Evolutionary conservation across 768 basidiomycete genomes (phyloP).

Genomic region (Kwoniella dejecticola): DNA sequence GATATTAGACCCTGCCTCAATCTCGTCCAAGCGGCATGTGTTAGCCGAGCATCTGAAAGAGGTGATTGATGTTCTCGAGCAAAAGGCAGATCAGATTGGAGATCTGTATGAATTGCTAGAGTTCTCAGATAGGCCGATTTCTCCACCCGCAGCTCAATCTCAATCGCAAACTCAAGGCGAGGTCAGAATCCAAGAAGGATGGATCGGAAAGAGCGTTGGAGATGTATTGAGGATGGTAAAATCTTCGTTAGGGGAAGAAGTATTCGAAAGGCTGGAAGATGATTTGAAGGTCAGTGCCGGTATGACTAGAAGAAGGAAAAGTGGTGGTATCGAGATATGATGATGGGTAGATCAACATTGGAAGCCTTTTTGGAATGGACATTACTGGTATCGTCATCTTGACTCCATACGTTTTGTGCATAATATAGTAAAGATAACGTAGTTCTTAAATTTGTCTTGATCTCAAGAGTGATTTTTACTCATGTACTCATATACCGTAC

Average conservation of each 20-base stretch:
- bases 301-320: slow-evolving; percentile 5
- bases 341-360: neutral
- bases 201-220: slow-evolving; percentile 24
- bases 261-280: slow-evolving; percentile 30
- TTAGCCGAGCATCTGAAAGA: slow-evolving; percentile 85
- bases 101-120: slow-evolving; percentile 78
- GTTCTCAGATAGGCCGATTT: slow-evolving; percentile 57
- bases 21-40: slow-evolving; percentile 77
- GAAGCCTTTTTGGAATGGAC: neutral
- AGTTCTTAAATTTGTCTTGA: no score
- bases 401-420: no score
- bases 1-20: slow-evolving; percentile 78
- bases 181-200: no score
- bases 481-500: no score
- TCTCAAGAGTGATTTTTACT: no score
- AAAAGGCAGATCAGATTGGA: slow-evolving; percentile 96
- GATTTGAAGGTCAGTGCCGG: slow-evolving; percentile 11
- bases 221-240: slow-evolving; percentile 45
- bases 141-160: no score
- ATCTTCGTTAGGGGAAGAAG: slow-evolving; percentile 43
- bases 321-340: slow-evolving; percentile 9
- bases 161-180: neutral
- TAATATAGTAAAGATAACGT: no score
- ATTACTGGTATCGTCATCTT: neutral
- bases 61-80: slow-evolving; percentile 87